Evolutionary conservation across 495 filamentous ascomycete genomes (phyloP), one percentile per base, ranked within the genome.

Genomic region (Penicillium robsamsonii): DNA sequence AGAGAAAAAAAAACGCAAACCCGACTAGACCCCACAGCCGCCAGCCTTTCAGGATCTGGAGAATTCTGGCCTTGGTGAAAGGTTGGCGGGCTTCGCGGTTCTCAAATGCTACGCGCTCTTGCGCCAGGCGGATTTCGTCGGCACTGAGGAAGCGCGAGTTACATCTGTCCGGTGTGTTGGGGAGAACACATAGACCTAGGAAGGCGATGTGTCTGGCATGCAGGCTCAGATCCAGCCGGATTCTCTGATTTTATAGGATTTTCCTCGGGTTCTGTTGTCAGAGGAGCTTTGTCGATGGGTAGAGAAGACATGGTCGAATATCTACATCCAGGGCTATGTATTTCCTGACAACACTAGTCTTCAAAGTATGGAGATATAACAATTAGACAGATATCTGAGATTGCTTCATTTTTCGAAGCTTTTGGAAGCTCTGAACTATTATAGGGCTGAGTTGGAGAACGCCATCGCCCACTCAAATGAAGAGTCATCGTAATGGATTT

Each of bases 1-100:
- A 68, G 60, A 69, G n/a, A n/a, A 72, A 58, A 72, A 72, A 63
- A 25, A 72, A 77, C 65, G 64, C 69, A 58, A 61, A 74, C 47
- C 24, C 63, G 55, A 55, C 74, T 57, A 65, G 57, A 17, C 57
- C 61, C 69, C 61, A 64, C 6, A 62, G 49, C 13, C 55, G 42
- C 64, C 66, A 69, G 11, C 64, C 57, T 35, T 61, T 65, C n/a
- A 66, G 30, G 29, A 67, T 69, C 9, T 45, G 9, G 22, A 57
- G 31, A n/a, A 67, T 42, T n/a, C 41, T 48, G 7, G 46, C 54
- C 10, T 45, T 37, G 18, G 66, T 69, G 33, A 69, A 67, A 8
- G 66, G 67, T 41, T 65, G 60, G 5, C 65, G 59, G 8, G 62
- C 57, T 20, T 62, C 55, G 40, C 74, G 73, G 24, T 76, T 66